Percentiles rank a stretch among this genome's conserved stretches.
phyloP scores from a whole-genome alignment of 192 early-diverging fungal genomes.

The Backusella sp. region DNA sequence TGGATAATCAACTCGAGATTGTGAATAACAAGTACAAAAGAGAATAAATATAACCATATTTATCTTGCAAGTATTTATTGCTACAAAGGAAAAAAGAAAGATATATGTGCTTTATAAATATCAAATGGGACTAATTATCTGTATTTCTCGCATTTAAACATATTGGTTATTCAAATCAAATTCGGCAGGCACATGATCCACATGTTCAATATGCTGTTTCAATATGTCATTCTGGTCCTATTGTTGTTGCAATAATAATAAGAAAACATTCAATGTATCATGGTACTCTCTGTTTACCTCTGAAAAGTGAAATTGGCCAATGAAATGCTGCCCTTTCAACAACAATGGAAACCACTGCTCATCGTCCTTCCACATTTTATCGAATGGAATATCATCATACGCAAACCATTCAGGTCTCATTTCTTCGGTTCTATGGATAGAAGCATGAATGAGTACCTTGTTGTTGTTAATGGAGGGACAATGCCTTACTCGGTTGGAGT shows the following conservation, averaged over 20 bases:
- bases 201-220: background rate
- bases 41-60: background rate
- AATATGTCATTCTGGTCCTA: slow-evolving; percentile 24
- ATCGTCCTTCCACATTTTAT: slow-evolving; percentile 76
- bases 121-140: too few relatives aligned
- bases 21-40: background rate
- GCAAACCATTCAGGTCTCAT: slow-evolving; percentile 76
- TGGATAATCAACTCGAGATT: background rate
- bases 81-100: background rate
- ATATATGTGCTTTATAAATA: too few relatives aligned
- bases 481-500: slow-evolving; percentile 52
- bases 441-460: background rate
- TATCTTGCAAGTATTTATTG: background rate
- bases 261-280: background rate
- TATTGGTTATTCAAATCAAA: slow-evolving; percentile 11
- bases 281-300: slow-evolving; percentile 7
- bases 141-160: background rate
- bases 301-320: slow-evolving; percentile 49
- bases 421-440: slow-evolving; percentile 56
- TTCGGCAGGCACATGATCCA: background rate
- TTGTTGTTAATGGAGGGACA: background rate
- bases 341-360: slow-evolving; percentile 59
- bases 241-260: background rate
- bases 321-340: slow-evolving; percentile 41
- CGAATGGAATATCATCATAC: slow-evolving; percentile 55